These are phyloP conservation scores for Calocybe gangraenosa DNA, from an alignment of 768 basidiomycete genomes.

Conservation along the genomic window DNA sequence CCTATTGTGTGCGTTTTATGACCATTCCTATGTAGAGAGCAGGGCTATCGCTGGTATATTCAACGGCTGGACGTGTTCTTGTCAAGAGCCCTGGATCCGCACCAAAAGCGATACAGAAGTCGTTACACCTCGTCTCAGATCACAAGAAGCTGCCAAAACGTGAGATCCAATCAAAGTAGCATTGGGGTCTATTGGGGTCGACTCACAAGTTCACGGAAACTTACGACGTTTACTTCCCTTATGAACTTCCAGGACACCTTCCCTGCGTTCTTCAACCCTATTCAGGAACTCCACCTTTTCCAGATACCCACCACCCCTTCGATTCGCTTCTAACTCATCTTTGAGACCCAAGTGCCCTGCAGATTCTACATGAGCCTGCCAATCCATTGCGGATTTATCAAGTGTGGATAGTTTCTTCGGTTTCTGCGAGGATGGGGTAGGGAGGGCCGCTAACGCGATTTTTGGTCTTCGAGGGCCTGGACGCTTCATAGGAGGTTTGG, in stretches of 20 bases:
- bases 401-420: conserved; percentile 78
- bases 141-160: no score
- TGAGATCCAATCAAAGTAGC: no score
- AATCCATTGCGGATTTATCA: conserved; percentile 86
- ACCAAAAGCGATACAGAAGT: no score
- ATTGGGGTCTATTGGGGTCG: no score
- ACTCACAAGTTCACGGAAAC: conserved; percentile 16
- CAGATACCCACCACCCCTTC: conserved; percentile 73
- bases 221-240: conserved; percentile 53
- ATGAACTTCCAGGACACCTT: conserved; percentile 55
- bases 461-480: conserved; percentile 69
- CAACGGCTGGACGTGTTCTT: no score
- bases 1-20: no score
- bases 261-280: conserved; percentile 69
- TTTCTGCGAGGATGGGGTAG: conserved; percentile 42
- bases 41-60: no score
- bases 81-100: no score
- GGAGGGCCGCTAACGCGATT: conserved; percentile 49
- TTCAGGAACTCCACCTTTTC: conserved; percentile 83
- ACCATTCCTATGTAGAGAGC: no score
- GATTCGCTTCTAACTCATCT: conserved; percentile 73
- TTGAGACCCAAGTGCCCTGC: conserved; percentile 39
- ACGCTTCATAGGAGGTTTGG: conserved; percentile 33
- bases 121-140: no score
- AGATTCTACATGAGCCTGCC: conserved; percentile 60